phyloP scores from a whole-genome alignment of 768 basidiomycete genomes.

The Kwoniella heveanensis region DNA sequence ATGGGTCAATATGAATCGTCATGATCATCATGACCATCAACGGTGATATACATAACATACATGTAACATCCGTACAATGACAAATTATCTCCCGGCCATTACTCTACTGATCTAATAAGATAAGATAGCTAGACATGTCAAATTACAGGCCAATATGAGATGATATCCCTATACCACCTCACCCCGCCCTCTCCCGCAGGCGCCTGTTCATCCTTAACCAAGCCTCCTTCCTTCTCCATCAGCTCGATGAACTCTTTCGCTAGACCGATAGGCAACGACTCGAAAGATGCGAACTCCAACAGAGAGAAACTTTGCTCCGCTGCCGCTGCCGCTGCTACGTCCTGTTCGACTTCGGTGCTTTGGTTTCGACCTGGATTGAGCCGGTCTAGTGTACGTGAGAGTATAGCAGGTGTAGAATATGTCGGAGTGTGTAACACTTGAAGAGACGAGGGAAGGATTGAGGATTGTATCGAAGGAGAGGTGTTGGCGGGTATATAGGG shows the following conservation, averaged over 20 bases:
- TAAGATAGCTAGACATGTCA: no score
- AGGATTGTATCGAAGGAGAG: constrained; percentile 66
- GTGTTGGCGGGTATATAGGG: constrained; percentile 70
- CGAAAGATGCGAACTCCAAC: constrained; percentile 70
- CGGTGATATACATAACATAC: no score
- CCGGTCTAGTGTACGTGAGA: constrained; percentile 60
- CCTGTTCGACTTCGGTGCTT: no score
- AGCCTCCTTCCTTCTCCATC: constrained; percentile 62
- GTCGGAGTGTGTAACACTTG: constrained; percentile 80
- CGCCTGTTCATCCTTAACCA: constrained; percentile 75
- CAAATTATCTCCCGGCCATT: no score
- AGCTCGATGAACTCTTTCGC: constrained; percentile 75
- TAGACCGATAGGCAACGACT: constrained; percentile 72
- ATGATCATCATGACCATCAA: no score
- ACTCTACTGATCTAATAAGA: no score
- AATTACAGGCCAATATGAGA: constrained; percentile 22
- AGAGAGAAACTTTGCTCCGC: constrained; percentile 59
- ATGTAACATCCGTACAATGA: no score
- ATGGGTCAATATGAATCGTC: no score
- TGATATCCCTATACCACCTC: constrained; percentile 61
- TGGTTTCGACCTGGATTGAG: constrained; percentile 56
- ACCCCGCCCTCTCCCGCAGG: constrained; percentile 58
- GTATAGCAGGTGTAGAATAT: constrained; percentile 70
- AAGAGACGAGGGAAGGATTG: constrained; percentile 73
- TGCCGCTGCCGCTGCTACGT: background rate